Conservation (phyloP, 164 flowering plant genomes). For the Vitis rupestris region DNA sequence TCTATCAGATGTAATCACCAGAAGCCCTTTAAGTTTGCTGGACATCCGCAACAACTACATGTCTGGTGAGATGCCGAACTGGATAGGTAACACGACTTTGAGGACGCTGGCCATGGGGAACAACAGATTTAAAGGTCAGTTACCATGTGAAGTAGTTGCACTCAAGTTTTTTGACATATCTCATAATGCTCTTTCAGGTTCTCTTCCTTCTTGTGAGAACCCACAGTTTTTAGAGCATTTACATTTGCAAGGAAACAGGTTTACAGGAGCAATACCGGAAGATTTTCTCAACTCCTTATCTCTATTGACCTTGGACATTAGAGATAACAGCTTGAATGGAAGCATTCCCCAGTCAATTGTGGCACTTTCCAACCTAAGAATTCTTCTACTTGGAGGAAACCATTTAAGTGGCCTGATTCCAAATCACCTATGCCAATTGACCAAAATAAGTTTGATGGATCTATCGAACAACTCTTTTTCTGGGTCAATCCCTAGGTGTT, state of each 20-base stretch:
- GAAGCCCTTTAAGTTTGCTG: no score
- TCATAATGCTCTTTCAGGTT: not conserved
- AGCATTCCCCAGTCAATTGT: not conserved
- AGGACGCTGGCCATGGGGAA: not conserved
- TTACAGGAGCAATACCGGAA: not conserved
- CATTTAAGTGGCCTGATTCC: slow-evolving; percentile 4
- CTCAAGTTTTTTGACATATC: not conserved
- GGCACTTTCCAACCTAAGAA: not conserved
- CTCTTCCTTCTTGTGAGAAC: not conserved
- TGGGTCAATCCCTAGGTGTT: slow-evolving; percentile 6
- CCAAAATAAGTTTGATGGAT: slow-evolving; percentile 1
- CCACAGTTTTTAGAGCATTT: not conserved
- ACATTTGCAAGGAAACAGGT: slow-evolving; percentile 5
- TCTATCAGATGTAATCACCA: no score
- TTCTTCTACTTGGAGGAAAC: slow-evolving; percentile 4
- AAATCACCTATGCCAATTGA: not conserved
- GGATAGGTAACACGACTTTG: slow-evolving; percentile 2
- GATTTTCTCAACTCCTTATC: not conserved
- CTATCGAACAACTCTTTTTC: not conserved
- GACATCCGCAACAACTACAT: no score
- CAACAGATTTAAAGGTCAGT: not conserved
- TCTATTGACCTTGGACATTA: slow-evolving; percentile 1
- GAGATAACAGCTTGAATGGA: slow-evolving; percentile 2
- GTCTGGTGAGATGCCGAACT: no score
- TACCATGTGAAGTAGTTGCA: not conserved